These are phyloP conservation scores for Ziziphus jujuba DNA, from an alignment of 306 rosid genomes.

Conservation along the genomic window DNA sequence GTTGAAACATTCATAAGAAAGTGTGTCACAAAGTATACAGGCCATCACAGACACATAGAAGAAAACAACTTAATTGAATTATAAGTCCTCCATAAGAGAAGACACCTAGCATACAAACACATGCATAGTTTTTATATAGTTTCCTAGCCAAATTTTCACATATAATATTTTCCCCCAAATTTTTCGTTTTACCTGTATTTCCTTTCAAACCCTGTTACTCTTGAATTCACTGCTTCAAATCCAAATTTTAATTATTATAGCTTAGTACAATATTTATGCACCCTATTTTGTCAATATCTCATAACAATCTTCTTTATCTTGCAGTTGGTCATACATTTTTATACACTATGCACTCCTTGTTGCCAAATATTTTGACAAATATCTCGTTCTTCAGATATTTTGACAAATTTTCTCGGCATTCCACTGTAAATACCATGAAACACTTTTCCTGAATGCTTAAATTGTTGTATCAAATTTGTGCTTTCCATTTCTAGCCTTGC, in stretches of 20 bases:
- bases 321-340: slow-evolving; percentile 89
- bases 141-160: no score
- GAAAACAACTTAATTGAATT: no score
- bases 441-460: slow-evolving; percentile 10
- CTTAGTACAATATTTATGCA: slow-evolving; percentile 9
- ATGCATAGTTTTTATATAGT: no score
- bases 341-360: slow-evolving; percentile 81
- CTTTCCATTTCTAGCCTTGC: slow-evolving; percentile 8
- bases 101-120: no score
- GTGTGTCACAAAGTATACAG: no score
- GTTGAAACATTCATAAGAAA: no score
- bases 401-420: slow-evolving; percentile 66
- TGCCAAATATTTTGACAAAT: slow-evolving; percentile 68
- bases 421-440: slow-evolving; percentile 46
- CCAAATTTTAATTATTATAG: background rate
- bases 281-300: slow-evolving; percentile 13
- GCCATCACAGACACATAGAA: no score
- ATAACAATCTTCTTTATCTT: slow-evolving; percentile 29
- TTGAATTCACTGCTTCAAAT: background rate
- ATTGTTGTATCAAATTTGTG: background rate
- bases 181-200: no score
- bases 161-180: no score
- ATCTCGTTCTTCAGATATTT: slow-evolving; percentile 76
- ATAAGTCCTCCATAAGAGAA: no score
- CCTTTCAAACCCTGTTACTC: background rate